Conservation (phyloP, 768 basidiomycete genomes). For the Suillus sp. region DNA sequence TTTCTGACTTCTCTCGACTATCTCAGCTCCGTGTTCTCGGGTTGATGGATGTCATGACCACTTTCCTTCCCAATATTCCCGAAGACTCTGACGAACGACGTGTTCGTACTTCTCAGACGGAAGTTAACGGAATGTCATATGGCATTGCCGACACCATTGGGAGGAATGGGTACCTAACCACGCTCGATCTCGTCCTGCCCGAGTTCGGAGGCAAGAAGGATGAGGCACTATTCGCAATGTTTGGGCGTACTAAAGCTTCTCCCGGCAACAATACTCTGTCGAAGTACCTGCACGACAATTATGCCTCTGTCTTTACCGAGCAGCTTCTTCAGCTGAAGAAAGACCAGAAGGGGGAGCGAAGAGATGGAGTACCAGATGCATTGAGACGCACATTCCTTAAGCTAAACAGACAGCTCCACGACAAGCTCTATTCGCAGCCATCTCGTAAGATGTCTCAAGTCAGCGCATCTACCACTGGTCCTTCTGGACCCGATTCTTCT, state of each 20-base stretch:
- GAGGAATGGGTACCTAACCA: constrained; percentile 72
- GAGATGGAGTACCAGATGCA: constrained; percentile 70
- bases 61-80: constrained; percentile 64
- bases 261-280: constrained; percentile 68
- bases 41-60: constrained; percentile 92
- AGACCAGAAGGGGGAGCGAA: constrained; percentile 36
- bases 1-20: constrained; percentile 89
- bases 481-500: constrained; percentile 44
- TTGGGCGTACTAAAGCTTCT: constrained; percentile 70
- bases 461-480: constrained; percentile 45
- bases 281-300: constrained; percentile 84
- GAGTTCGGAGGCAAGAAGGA: constrained; percentile 75
- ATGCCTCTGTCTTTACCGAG: constrained; percentile 58
- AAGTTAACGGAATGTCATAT: constrained; percentile 90
- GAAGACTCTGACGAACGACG: constrained; percentile 88
- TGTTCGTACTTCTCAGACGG: constrained; percentile 86
- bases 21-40: constrained; percentile 85
- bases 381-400: constrained; percentile 85
- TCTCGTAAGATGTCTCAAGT: constrained; percentile 75
- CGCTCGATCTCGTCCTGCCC: constrained; percentile 91
- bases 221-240: constrained; percentile 95
- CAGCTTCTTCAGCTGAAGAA: constrained; percentile 56
- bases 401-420: constrained; percentile 81
- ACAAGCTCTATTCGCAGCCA: constrained; percentile 51
- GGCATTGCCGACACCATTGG: constrained; percentile 95